These are phyloP conservation scores for Silene coronaria DNA, from an alignment of 179 eudicot genomes.

Conservation along the genomic window DNA sequence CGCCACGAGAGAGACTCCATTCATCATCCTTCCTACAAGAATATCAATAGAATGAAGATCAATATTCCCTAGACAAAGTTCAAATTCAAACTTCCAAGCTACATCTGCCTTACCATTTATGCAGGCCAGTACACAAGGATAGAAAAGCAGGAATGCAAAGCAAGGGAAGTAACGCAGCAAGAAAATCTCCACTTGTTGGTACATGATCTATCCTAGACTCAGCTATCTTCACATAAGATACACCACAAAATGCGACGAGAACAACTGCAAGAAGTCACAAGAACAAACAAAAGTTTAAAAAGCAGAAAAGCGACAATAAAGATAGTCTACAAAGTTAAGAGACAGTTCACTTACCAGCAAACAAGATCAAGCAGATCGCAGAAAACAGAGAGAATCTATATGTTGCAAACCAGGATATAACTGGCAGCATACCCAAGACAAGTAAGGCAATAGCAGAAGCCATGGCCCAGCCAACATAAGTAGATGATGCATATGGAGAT, in stretches of 20 bases:
- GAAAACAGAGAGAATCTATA: conserved; percentile 86
- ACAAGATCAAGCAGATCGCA: conserved; percentile 75
- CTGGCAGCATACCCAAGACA: conserved; percentile 79
- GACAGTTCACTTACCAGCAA: conserved; percentile 51
- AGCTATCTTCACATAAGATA: conserved; percentile 70
- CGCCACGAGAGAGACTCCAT: conserved; percentile 89
- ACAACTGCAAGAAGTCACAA: conserved; percentile 44
- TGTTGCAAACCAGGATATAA: conserved; percentile 93
- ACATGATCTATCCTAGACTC: conserved; percentile 52
- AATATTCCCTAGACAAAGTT: conserved; percentile 4
- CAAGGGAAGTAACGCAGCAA: conserved; percentile 91
- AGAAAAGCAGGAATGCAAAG: conserved; percentile 84
- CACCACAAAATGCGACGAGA: conserved; percentile 86
- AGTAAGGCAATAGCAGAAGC: conserved; percentile 69
- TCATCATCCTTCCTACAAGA: conserved; percentile 85
- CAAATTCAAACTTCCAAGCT: not conserved
- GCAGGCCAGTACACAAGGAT: conserved; percentile 77
- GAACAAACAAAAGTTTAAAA: not conserved
- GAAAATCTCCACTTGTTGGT: conserved; percentile 78
- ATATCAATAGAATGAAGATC: conserved; percentile 19
- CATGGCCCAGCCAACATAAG: conserved; percentile 92
- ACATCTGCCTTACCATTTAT: conserved; percentile 62
- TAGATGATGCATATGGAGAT: conserved; percentile 81
- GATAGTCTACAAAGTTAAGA: conserved; percentile 9
- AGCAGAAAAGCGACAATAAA: not conserved